Base-by-base conservation (phyloP, 1,139 yeast genomes). In the Diutina scorzettiae region DNA sequence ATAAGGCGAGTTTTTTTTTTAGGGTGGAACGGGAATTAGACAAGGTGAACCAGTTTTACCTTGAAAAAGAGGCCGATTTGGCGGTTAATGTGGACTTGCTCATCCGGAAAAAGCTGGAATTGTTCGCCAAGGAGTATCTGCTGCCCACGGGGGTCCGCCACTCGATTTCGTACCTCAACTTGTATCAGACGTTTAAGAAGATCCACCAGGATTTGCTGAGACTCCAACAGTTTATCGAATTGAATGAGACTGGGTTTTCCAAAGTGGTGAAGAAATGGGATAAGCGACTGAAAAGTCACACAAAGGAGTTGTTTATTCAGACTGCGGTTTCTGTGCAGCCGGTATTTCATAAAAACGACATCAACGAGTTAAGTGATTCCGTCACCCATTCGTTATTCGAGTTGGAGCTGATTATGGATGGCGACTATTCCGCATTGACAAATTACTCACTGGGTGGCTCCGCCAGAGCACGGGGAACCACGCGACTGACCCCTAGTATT, bases 201-300 rank as follows among this genome's bases (percentile, higher is more conserved):
- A 85, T 85, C 52, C 82, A 94, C 43, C 84, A 89, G 50, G 97
- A 91, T 58, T 66, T 91, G 48, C 81, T 84, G 48, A 71, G 95
- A 45, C 66, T 91, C 24, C 95, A 91, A 56, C 96, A 89, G 59
- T 91, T 85, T 60, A 87, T 91, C 37, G 96, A 89, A 57, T 68
- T 91, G 47, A 91, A 91, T 56, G 96, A 91, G 54, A 86, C 95
- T 0, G 98, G 97, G 16, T 91, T 91, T 60, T 80, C 93, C 25
- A 91, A 91, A 60, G 97, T 86, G 28, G 74, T 91, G 52, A 91
- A 91, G 58, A 91, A 91, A 63, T 91, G 98, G 98, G 98, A 91
- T 60, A 91, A 91, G 60, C 70, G 97, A 47, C 86, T 96, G 17
- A 87, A 89, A 53, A 84, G 95, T 2, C 95, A 86, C 51, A 89